Evolutionary conservation across 176 grass and related monocot genomes (phyloP).

Genomic region (Carex cristatella): DNA sequence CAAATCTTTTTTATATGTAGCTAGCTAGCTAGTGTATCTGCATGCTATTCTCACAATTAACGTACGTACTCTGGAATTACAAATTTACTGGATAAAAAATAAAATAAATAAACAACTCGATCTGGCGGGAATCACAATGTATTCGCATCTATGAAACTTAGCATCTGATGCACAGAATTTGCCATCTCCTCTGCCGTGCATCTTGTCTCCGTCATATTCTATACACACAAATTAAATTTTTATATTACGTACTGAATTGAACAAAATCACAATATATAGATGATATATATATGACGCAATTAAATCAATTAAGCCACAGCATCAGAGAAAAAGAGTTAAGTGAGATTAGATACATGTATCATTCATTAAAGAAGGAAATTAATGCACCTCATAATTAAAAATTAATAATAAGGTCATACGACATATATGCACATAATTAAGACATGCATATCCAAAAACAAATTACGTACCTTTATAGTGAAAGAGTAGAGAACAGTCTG

Average conservation of each 20-base stretch:
- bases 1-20: background rate
- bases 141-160: constrained; percentile 82
- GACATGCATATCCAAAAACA: background rate
- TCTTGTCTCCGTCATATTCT: constrained; percentile 64
- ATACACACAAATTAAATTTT: background rate
- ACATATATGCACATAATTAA: background rate
- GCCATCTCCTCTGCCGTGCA: constrained; percentile 86
- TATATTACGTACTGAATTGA: background rate
- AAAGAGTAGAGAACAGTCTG: constrained; percentile 99
- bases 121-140: constrained; percentile 14
- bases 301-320: no score
- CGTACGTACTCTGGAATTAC: background rate
- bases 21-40: constrained; percentile 10
- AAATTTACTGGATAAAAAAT: background rate
- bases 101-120: background rate
- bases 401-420: background rate
- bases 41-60: background rate
- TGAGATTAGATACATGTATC: no score
- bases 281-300: background rate
- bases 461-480: constrained; percentile 73
- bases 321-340: no score
- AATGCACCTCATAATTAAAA: background rate
- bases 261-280: background rate
- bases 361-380: background rate
- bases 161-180: constrained; percentile 82